Base-by-base conservation (phyloP, 2,329 filamentous ascomycete species). In the Aspergillus terreus region DNA sequence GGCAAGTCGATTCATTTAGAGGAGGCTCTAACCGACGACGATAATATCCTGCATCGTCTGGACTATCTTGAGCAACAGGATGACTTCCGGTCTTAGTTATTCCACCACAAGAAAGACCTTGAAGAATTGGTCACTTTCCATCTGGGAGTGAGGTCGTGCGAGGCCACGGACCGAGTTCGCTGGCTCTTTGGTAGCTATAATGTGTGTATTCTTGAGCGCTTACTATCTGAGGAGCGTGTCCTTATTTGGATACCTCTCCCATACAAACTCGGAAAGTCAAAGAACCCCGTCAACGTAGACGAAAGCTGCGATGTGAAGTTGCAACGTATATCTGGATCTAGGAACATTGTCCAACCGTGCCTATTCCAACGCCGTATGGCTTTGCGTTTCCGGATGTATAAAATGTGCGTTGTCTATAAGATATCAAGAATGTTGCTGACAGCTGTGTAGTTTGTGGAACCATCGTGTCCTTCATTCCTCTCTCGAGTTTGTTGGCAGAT, bases 261-360 rank as follows among this genome's bases (percentile, higher is more conserved):
- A 12, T 65, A 63, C 41, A 53, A 69, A 46, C 56, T 73, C 4
- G 74, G 72, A 9, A 74, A 76, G 49, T 50, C 48, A 12, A 52
- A 42, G 21, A 46, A 61, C 50, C 71, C 72, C 11, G 75, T 73
- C 11, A 75, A 68, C 40, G 64, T 68, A 12, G 69, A 77, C 32
- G 74, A 78, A 78, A 78, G 45, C 47, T 67, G 30, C 61, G 62
- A 15, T 77, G 60, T 51, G 72, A 76, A 59, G 71, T 65, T 11
- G 72, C 65, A 2, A 71, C 71, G 2, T 76, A 70, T 54, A 60
- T 67, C 19, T 75, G 69, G 70, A 59, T 76, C 4, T 19, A 4
- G 69, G 58, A 70, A 14, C 57, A 74, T 44, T 75, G 68, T 51
- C 68, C 69, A 7, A 47, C 58, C 36, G 58, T 77, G 23, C 68